A percentile compares a stretch with the other conserved stretches of the same genome.
Conservation (phyloP, 371 early-diverging fungal genomes). For the Pancytospora epiphaga region DNA sequence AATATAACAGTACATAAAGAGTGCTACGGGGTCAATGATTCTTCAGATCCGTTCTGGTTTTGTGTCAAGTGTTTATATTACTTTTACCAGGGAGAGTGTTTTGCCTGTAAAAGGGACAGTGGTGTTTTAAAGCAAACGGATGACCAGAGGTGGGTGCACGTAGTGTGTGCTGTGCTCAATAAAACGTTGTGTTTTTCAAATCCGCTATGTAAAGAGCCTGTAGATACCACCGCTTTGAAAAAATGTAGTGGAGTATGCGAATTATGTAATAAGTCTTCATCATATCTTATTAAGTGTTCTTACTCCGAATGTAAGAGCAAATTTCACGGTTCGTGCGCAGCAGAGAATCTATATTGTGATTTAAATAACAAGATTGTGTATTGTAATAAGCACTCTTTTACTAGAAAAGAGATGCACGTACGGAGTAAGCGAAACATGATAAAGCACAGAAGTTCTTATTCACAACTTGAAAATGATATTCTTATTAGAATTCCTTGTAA, state of each 20-base stretch:
- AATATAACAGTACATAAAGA: slow-evolving; percentile 55
- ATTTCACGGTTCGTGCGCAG: slow-evolving; percentile 57
- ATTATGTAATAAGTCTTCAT: slow-evolving; percentile 32
- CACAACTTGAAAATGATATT: not conserved
- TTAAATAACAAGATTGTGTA: slow-evolving; percentile 47
- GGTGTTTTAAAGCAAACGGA: slow-evolving; percentile 55
- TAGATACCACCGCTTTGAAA: slow-evolving; percentile 39
- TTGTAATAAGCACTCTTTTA: slow-evolving; percentile 29
- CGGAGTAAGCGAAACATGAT: not conserved
- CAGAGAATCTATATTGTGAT: slow-evolving; percentile 55
- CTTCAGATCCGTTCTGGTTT: slow-evolving; percentile 50
- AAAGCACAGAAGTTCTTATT: not conserved
- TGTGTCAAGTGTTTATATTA: slow-evolving; percentile 52
- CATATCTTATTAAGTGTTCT: slow-evolving; percentile 43
- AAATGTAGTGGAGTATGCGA: slow-evolving; percentile 31
- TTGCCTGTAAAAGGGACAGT: slow-evolving; percentile 41
- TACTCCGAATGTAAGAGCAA: slow-evolving; percentile 45
- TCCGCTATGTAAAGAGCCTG: slow-evolving; percentile 53
- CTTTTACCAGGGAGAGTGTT: slow-evolving; percentile 28
- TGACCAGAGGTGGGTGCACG: slow-evolving; percentile 55
- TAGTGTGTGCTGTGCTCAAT: slow-evolving; percentile 54
- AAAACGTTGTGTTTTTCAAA: slow-evolving; percentile 51
- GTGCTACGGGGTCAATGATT: slow-evolving; percentile 59
- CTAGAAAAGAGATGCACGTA: not conserved
- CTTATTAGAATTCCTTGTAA: not conserved